A percentile compares a stretch with the other conserved stretches of the same genome.
phyloP scores from a whole-genome alignment of 805 yeast genomes.

The Saturnispora halmiae region DNA sequence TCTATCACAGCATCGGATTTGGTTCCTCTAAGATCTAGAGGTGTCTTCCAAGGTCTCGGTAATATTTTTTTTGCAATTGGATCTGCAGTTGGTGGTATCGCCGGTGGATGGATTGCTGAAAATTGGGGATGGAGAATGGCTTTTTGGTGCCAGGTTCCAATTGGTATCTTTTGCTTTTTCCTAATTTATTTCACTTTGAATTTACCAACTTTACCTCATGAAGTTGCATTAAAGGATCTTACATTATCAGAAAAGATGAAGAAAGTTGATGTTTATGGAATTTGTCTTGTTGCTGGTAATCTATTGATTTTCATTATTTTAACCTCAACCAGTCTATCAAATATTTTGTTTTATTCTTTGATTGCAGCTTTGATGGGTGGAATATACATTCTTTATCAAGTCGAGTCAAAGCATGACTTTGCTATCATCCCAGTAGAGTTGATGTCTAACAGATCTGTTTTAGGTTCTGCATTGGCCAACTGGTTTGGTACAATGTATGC shows the following conservation, averaged over 20 bases:
- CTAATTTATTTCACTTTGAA: constrained; percentile 34
- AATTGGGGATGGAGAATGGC: constrained; percentile 58
- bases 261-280: constrained; percentile 44
- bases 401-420: constrained; percentile 27
- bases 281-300: constrained; percentile 25
- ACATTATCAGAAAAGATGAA: constrained; percentile 37
- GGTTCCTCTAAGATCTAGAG: constrained; percentile 72
- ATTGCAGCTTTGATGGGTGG: constrained; percentile 9
- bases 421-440: constrained; percentile 57
- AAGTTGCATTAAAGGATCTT: constrained; percentile 26
- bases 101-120: constrained; percentile 52
- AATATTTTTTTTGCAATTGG: constrained; percentile 76
- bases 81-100: constrained; percentile 60
- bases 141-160: constrained; percentile 46
- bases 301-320: constrained; percentile 28
- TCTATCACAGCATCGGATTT: constrained; percentile 75
- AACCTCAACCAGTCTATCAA: constrained; percentile 22
- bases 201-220: constrained; percentile 37
- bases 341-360: not conserved
- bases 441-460: constrained; percentile 47
- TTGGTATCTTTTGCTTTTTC: constrained; percentile 33
- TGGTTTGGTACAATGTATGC: constrained; percentile 48
- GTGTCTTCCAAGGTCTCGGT: constrained; percentile 78
- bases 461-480: constrained; percentile 56
- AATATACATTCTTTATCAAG: constrained; percentile 10